Evolutionary conservation across 345 rosid genomes (phyloP).

Genomic region (Carallia pectinifolia): DNA sequence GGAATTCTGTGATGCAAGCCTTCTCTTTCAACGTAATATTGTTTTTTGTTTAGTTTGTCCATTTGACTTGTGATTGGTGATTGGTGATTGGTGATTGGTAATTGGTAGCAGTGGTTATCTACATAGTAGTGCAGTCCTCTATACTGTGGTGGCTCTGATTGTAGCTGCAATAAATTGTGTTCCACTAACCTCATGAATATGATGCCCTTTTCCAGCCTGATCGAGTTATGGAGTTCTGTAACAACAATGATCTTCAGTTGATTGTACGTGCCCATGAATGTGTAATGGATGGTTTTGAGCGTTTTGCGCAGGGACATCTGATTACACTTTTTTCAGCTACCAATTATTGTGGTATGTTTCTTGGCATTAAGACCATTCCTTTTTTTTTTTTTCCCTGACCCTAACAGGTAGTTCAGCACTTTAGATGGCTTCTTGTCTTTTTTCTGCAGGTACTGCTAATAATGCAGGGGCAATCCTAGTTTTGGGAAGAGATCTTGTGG

Average conservation of each 20-base stretch:
- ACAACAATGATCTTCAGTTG: slow-evolving; percentile 94
- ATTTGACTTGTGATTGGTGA: slow-evolving; percentile 3
- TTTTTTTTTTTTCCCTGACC: neutral
- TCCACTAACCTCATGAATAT: slow-evolving; percentile 18
- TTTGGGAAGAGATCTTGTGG: slow-evolving; percentile 96
- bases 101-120: neutral
- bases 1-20: neutral
- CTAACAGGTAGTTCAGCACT: slow-evolving; percentile 3
- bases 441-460: slow-evolving; percentile 83
- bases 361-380: neutral
- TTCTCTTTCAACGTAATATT: neutral
- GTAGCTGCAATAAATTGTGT: neutral
- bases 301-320: slow-evolving; percentile 94
- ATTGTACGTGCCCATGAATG: slow-evolving; percentile 99
- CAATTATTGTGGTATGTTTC: slow-evolving; percentile 78
- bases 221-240: slow-evolving; percentile 98
- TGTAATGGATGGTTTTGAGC: slow-evolving; percentile 99
- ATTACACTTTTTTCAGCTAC: slow-evolving; percentile 97
- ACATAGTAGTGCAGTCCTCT: neutral
- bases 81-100: neutral
- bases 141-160: neutral
- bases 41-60: neutral
- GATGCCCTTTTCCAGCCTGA: slow-evolving; percentile 69
- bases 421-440: slow-evolving; percentile 3
- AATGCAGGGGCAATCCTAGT: slow-evolving; percentile 98